Evolutionary conservation across 2,329 filamentous ascomycete species (phyloP), one percentile per base, ranked within the genome.

Genomic region (Rhinocladiella similis): DNA sequence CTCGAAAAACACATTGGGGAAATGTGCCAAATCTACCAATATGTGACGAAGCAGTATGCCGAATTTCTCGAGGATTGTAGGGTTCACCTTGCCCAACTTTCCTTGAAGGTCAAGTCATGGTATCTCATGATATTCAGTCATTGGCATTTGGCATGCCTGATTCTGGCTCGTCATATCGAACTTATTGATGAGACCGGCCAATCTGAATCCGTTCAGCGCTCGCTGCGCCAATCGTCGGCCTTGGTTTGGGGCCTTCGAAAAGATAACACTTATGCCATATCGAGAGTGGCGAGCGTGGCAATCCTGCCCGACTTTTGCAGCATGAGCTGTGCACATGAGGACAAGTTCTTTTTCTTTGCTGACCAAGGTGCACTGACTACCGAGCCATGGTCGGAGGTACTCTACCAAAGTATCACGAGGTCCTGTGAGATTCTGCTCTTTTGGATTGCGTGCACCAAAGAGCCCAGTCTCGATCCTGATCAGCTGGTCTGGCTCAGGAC

Each of bases 311-410:
- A 33, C 29, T 33, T 33, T 33, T 33, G 29, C 29, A 33, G 29
- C 16, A 43, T 42, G 49, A 51, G 33, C 36, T 42, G 33, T 42
- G 16, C 36, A 42, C 33, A 27, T 45, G 49, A 51, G 49, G 49
- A 51, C 47, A 50, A 50, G 36, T 51, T 51, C 49, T 42, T 42
- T 25, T 51, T 51, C 49, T 51, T 51, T 45, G 38, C 36, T 39
- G 38, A 43, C 19, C 38, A 51, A 43, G 49, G 36, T 42, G 49
- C 49, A 42, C 49, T 51, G 49, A 51, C 49, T 27, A 51, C 49
- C 19, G 49, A 51, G 49, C 49, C 49, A 51, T 51, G 49, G 49
- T 51, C 49, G 36, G 49, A 51, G 49, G 49, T 51, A 42, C 49
- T 42, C 49, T 51, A 42, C 49, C 49, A 51, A 42, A 42, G 33